Evolutionary conservation across 257 asterid species (phyloP), one percentile per base, ranked within the genome.

Genomic region (Nyctanthes arbortristis): DNA sequence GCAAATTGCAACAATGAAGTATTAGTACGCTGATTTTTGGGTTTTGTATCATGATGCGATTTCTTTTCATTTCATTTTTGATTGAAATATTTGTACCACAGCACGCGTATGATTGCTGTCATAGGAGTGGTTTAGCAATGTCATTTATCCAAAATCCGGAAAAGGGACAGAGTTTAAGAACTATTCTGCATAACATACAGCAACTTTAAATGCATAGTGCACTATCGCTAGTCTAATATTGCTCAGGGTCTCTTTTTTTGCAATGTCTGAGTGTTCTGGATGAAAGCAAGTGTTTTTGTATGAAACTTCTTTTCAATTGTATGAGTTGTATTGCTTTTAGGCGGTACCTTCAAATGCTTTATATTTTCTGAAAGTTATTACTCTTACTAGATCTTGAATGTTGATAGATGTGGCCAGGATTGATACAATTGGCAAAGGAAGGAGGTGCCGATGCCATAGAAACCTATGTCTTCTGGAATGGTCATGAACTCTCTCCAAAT

Each of bases 401-500:
- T 65, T 13, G 18, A 68, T 58, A 92, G 98, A 93, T 93, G 97
- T 93, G 98, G 98, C 96, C 98, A 16, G 89, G 85, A 10, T 71
- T 93, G 24, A 93, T 93, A 3, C 86, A 82, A 40, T 65, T 84
- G 72, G 97, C 98, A 0, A 93, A 90, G 74, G 90, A 93, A 77
- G 98, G 98, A 55, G 98, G 96, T 16, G 89, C 78, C 4, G 88
- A 90, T 66, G 88, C 74, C 66, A 93, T 93, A 11, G 98, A 93
- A 54, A 93, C 98, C 25, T 90, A 93, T 47, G 97, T 93, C 28
- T 93, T 93, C 68, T 93, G 98, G 98, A 90, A 93, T 29, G 96
- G 96, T 7, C 98, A 93, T 35, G 96, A 93, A 78, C 95, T 76
- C 72, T 86, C 92, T 56, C 96, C 96, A 3, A 47, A 85, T 55